Base-by-base conservation (phyloP, 164 flowering plant genomes). In the Nymphaea colorata region DNA sequence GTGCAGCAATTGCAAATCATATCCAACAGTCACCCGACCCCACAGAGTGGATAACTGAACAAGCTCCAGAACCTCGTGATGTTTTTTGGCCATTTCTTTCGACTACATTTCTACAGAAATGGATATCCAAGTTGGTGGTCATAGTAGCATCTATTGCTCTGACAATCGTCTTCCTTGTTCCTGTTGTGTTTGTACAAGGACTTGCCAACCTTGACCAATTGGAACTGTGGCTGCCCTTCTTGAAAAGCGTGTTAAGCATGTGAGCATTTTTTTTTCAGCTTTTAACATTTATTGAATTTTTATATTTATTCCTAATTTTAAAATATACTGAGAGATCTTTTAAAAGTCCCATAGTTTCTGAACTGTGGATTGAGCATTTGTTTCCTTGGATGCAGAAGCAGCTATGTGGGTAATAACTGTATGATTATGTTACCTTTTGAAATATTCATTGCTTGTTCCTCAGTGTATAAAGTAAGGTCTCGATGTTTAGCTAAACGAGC, bases 31-130 rank as follows among this genome's bases (percentile, higher is more conserved):
- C 89, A 4, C 66, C 42, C 11, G 80, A 91, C 77, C 97, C 98
- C 14, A 89, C 83, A 59, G 69, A 82, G 44, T 94, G 97, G 98
- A 59, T 87, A 68, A 84, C 88, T 59, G 96, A 91, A 73, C 79
- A 69, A 79, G 98, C 97, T 69, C 97, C 97, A 59, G 95, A 86
- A 70, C 97, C 96, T 69, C 70, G 71, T 65, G 97, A 94, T 79
- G 93, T 94, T 64, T 83, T 84, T 71, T 91, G 98, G 97, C 95
- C 98, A 61, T 89, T 88, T 80, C 87, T 94, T 73, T 91, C 93
- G 65, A 64, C 91, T 36, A 81, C 92, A 2, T 94, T 89, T 65
- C 43, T 85, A 62, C 73, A 63, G 67, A 80, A 83, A 73, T 94
- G 99, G 99, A 74, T 94, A 42, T 83, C 80, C 68, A 87, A 79